Evolutionary conservation across 1,284 basidiomycete species (phyloP).

Genomic region (Cutaneotrichosporon cavernicola): DNA sequence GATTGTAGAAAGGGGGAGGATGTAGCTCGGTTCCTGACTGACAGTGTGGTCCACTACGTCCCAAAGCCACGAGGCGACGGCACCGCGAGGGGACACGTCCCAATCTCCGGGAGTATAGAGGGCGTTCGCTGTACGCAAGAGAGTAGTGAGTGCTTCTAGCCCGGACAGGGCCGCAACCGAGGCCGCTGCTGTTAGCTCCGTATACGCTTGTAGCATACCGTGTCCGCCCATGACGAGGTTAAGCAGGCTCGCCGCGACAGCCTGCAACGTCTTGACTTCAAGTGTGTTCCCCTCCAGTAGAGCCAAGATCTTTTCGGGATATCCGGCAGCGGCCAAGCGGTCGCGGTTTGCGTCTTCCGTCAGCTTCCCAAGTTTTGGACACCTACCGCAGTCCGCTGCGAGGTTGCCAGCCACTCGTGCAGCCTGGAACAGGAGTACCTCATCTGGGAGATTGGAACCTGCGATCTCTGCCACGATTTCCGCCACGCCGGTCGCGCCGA

Average conservation of each 20-base stretch:
- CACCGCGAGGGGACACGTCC: not conserved
- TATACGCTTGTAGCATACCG: conserved; percentile 28
- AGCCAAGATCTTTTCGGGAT: conserved; percentile 13
- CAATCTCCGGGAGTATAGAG: conserved; percentile 12
- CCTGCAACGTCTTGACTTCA: conserved; percentile 8
- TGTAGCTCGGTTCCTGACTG: not conserved
- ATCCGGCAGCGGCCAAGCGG: conserved; percentile 23
- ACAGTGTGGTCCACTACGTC: not conserved
- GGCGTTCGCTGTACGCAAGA: not conserved
- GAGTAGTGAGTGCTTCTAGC: not conserved
- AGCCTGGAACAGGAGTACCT: conserved; percentile 27
- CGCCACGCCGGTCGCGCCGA: not conserved
- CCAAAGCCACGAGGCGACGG: conserved; percentile 12
- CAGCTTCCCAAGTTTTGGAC: not conserved
- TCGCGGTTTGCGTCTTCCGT: conserved; percentile 33
- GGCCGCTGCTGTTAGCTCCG: conserved; percentile 5
- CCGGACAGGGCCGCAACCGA: not conserved
- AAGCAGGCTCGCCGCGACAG: conserved; percentile 37
- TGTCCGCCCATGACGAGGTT: conserved; percentile 37
- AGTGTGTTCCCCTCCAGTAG: not conserved
- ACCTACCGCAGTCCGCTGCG: conserved; percentile 38
- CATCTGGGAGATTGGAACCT: not conserved
- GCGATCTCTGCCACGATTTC: conserved; percentile 8
- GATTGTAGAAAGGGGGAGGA: conserved; percentile 8
- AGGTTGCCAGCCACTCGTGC: conserved; percentile 46